Evolutionary conservation across 306 rosid species (phyloP).

Genomic region (Citrullus colocynthis): DNA sequence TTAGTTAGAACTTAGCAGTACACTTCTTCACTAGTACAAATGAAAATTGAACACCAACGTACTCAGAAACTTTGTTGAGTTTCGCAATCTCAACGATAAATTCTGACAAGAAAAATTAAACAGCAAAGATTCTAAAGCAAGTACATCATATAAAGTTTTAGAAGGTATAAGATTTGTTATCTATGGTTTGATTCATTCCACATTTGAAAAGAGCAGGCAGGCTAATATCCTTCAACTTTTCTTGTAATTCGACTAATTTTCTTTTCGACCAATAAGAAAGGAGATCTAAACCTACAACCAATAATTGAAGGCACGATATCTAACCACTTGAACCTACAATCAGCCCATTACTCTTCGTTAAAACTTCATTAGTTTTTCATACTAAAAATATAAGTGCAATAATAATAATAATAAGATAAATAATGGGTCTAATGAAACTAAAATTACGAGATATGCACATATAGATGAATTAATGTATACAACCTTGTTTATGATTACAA

Average conservation of each 20-base stretch:
- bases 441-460: background rate
- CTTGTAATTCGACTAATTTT: too few species aligned
- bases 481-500: background rate
- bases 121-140: constrained; percentile 15
- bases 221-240: background rate
- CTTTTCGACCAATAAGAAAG: too few species aligned
- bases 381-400: background rate
- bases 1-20: background rate
- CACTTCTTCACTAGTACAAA: background rate
- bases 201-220: background rate
- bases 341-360: background rate
- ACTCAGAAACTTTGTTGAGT: background rate
- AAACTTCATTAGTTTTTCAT: too few species aligned
- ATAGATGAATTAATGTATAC: background rate
- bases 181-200: constrained; percentile 3
- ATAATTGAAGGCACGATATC: background rate
- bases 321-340: background rate
- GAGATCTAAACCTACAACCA: background rate
- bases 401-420: too few species aligned
- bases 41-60: background rate
- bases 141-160: constrained; percentile 26
- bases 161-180: background rate
- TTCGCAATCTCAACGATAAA: constrained; percentile 6
- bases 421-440: background rate
- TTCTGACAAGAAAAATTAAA: background rate